Conservation (phyloP, 768 basidiomycete species). For the Lentinula lateritia region DNA sequence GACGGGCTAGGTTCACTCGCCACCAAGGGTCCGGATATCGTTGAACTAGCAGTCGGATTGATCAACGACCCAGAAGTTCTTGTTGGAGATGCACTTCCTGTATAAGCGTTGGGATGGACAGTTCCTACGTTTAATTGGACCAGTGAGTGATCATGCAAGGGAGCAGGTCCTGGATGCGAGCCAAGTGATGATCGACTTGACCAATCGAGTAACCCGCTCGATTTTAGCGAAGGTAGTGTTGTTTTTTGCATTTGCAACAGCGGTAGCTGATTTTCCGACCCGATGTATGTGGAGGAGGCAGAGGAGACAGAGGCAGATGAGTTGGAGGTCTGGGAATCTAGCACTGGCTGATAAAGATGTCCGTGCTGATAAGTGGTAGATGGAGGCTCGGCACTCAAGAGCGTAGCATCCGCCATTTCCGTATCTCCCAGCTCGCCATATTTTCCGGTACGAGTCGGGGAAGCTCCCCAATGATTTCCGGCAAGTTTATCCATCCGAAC, state of each 20-base stretch:
- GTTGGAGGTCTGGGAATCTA: background rate
- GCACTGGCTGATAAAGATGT: background rate
- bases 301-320: background rate
- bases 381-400: background rate
- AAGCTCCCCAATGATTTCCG: background rate
- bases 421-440: background rate
- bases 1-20: background rate
- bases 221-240: slow-evolving; percentile 3
- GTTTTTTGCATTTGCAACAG: slow-evolving; percentile 1
- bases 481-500: slow-evolving; percentile 5
- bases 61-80: background rate
- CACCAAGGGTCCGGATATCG: background rate
- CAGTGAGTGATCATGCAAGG: background rate
- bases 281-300: background rate
- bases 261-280: background rate
- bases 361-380: background rate
- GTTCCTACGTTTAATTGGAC: background rate
- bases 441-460: background rate
- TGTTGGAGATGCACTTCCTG: background rate
- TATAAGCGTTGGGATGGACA: background rate
- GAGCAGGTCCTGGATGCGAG: background rate
- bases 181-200: background rate
- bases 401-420: background rate
- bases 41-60: background rate
- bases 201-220: slow-evolving; percentile 6